These are phyloP conservation scores for Tuber magnatum DNA, from an alignment of 495 filamentous ascomycete genomes.

Conservation along the genomic window DNA sequence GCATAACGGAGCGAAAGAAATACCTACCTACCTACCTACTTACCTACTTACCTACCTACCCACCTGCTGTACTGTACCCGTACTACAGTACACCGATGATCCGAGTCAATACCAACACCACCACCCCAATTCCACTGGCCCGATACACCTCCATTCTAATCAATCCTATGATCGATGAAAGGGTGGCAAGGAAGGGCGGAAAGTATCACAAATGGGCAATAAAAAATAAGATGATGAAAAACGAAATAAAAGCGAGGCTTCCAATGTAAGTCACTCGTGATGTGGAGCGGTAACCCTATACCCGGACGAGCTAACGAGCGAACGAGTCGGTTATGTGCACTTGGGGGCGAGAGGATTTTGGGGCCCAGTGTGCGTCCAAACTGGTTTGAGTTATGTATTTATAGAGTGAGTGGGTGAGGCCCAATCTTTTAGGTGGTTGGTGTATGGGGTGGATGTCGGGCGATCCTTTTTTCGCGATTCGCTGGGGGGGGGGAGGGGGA, in stretches of 20 bases:
- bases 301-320: neutral
- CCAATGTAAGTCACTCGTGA: neutral
- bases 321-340: neutral
- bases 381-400: neutral
- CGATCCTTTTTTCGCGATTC: neutral
- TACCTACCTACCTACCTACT: neutral
- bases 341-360: neutral
- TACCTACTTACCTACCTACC: neutral
- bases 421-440: neutral
- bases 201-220: neutral
- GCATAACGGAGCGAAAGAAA: neutral
- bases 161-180: neutral
- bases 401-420: neutral
- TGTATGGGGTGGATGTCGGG: neutral
- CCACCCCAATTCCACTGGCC: neutral
- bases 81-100: neutral
- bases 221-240: neutral
- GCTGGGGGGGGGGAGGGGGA: neutral
- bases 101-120: neutral
- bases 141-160: neutral
- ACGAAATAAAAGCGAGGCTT: neutral
- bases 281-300: neutral
- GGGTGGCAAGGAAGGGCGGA: neutral
- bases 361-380: neutral
- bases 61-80: neutral